phyloP scores from a whole-genome alignment of 139 green algal species.

The Eudorina sp. region DNA sequence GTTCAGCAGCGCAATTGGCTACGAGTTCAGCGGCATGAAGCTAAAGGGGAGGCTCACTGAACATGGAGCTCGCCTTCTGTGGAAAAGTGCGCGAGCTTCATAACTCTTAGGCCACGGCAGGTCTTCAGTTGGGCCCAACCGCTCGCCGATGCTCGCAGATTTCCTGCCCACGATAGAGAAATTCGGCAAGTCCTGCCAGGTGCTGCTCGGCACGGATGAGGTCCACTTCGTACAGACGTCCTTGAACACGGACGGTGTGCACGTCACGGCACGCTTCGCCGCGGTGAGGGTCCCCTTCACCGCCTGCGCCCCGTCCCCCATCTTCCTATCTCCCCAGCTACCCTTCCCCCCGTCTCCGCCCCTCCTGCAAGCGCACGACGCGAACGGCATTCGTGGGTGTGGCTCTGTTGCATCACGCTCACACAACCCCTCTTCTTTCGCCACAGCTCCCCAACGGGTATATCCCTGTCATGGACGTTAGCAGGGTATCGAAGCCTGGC shows the following conservation, averaged over 20 bases:
- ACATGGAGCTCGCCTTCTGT: conserved; percentile 64
- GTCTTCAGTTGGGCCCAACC: not conserved
- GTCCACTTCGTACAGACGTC: conserved; percentile 78
- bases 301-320: no score
- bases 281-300: conserved; percentile 41
- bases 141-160: conserved; percentile 59
- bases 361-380: not conserved
- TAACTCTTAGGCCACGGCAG: not conserved
- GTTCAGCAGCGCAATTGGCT: no score
- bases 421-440: no score
- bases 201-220: conserved; percentile 75
- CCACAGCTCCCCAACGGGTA: not conserved
- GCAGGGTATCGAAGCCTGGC: no score
- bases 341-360: not conserved
- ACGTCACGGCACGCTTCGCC: conserved; percentile 70
- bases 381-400: no score
- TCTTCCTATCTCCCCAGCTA: not conserved
- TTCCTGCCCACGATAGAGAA: conserved; percentile 87
- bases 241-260: conserved; percentile 78
- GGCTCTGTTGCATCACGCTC: no score
- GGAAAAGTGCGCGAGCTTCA: conserved; percentile 52
- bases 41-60: conserved; percentile 77
- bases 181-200: conserved; percentile 81
- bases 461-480: not conserved
- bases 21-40: no score